A percentile compares a stretch with the other conserved stretches of the same genome.
phyloP scores from a whole-genome alignment of 176 grass and related monocot genomes.

The Eragrostis nindensis region DNA sequence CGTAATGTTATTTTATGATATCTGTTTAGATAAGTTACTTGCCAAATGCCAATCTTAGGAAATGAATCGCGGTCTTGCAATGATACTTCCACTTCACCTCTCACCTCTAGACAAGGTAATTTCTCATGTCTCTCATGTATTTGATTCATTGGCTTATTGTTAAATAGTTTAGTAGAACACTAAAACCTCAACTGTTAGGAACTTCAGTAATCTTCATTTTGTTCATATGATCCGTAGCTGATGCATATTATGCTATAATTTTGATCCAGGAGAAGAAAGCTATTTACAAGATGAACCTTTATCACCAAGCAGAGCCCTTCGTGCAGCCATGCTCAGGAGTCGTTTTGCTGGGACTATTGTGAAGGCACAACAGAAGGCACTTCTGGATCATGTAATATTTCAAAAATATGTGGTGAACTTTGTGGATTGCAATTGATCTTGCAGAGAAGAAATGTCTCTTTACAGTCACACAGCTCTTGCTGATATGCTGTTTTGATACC shows the following conservation, averaged over 20 bases:
- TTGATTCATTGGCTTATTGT: constrained; percentile 12
- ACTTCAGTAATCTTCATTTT: not conserved
- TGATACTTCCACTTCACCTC: constrained; percentile 47
- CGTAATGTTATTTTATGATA: not conserved
- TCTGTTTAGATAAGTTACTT: constrained; percentile 46
- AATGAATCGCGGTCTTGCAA: constrained; percentile 38
- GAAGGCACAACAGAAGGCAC: constrained; percentile 81
- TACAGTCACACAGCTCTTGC: constrained; percentile 8
- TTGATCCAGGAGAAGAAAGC: constrained; percentile 52
- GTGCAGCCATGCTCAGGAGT: constrained; percentile 80
- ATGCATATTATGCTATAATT: constrained; percentile 15
- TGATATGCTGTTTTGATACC: constrained; percentile 47
- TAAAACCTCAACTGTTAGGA: not conserved
- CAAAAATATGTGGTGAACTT: constrained; percentile 1
- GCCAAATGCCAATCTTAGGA: constrained; percentile 30
- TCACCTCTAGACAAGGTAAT: constrained; percentile 54
- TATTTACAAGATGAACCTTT: constrained; percentile 63
- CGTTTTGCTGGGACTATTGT: constrained; percentile 93
- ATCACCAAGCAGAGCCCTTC: constrained; percentile 80
- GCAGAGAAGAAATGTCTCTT: not conserved
- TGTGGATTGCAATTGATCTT: constrained; percentile 27
- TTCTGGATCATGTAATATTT: constrained; percentile 73
- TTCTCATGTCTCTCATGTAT: constrained; percentile 10
- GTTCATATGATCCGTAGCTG: constrained; percentile 18
- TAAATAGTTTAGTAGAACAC: constrained; percentile 6